Conservation (phyloP, 2,329 filamentous ascomycete species). For the Aspergillus pseudoviridinutans region DNA sequence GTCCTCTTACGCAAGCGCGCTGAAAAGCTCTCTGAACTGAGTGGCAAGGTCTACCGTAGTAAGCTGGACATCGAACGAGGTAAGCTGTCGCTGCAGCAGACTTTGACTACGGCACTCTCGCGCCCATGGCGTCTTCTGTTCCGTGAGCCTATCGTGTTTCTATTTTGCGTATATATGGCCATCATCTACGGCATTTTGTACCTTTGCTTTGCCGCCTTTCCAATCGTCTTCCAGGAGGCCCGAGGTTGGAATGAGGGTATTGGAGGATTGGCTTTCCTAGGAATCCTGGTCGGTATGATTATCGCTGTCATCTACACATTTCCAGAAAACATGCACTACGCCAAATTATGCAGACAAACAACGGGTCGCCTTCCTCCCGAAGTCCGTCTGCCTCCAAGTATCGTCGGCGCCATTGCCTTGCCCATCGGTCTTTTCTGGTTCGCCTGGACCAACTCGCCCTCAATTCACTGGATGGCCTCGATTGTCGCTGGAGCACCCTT, state of each 20-base stretch:
- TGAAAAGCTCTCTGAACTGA: conserved; percentile 41
- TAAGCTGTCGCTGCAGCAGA: conserved; percentile 31
- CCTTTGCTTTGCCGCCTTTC: conserved; percentile 45
- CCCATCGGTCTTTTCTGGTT: conserved; percentile 58
- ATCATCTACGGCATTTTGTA: conserved; percentile 36
- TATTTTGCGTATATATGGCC: conserved; percentile 32
- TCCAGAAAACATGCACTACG: conserved; percentile 32
- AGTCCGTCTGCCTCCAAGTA: conserved; percentile 48
- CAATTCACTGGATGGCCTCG: conserved; percentile 36
- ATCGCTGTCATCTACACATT: neutral
- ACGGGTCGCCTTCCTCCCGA: conserved; percentile 47
- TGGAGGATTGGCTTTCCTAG: neutral
- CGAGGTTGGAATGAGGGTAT: conserved; percentile 30
- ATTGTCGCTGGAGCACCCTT: conserved; percentile 35
- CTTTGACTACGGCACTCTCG: conserved; percentile 41
- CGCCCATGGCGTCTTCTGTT: conserved; percentile 44
- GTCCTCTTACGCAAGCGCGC: conserved; percentile 47
- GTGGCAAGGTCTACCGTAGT: conserved; percentile 42
- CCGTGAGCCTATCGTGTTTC: conserved; percentile 39
- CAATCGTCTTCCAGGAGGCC: conserved; percentile 49
- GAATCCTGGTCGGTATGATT: neutral
- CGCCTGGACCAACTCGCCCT: conserved; percentile 53
- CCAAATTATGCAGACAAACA: conserved; percentile 19
- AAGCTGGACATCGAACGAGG: conserved; percentile 33
- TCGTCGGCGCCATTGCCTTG: conserved; percentile 47